These are phyloP conservation scores for Aspergillus phoenicis DNA, from an alignment of 2,329 filamentous ascomycete genomes.

Conservation along the genomic window DNA sequence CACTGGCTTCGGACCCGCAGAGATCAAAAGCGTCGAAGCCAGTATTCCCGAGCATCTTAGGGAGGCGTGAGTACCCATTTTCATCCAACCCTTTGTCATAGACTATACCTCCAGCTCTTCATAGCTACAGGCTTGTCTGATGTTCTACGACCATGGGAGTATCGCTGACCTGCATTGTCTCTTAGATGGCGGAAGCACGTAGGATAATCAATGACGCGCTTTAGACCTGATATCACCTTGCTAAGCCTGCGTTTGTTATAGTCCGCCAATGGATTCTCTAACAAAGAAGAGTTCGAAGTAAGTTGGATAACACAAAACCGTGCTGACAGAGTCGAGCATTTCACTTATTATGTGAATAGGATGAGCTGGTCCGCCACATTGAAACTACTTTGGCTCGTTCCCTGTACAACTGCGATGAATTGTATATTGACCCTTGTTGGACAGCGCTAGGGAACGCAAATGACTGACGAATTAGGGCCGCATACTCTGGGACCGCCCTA, in stretches of 20 bases:
- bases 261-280: constrained; percentile 70
- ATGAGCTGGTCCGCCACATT: constrained; percentile 82
- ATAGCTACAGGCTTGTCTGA: not conserved
- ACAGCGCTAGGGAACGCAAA: constrained; percentile 3
- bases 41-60: constrained; percentile 86
- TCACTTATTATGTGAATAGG: constrained; percentile 57
- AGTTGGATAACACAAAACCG: constrained; percentile 9
- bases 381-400: constrained; percentile 95
- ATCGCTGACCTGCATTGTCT: constrained; percentile 21
- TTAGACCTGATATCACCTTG: too few species aligned
- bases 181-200: constrained; percentile 63
- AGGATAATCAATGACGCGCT: constrained; percentile 27
- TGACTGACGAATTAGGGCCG: constrained; percentile 58
- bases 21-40: constrained; percentile 94
- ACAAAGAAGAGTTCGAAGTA: constrained; percentile 76
- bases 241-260: constrained; percentile 30
- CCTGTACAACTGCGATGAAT: constrained; percentile 97
- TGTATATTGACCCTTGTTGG: constrained; percentile 39
- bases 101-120: not conserved
- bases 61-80: constrained; percentile 65
- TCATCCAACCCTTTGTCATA: not conserved
- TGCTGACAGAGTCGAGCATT: not conserved
- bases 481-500: constrained; percentile 86
- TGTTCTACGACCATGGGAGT: not conserved
- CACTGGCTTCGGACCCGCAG: constrained; percentile 84